Base-by-base conservation (phyloP, 768 basidiomycete species). In the Tylopilus subfusipes region DNA sequence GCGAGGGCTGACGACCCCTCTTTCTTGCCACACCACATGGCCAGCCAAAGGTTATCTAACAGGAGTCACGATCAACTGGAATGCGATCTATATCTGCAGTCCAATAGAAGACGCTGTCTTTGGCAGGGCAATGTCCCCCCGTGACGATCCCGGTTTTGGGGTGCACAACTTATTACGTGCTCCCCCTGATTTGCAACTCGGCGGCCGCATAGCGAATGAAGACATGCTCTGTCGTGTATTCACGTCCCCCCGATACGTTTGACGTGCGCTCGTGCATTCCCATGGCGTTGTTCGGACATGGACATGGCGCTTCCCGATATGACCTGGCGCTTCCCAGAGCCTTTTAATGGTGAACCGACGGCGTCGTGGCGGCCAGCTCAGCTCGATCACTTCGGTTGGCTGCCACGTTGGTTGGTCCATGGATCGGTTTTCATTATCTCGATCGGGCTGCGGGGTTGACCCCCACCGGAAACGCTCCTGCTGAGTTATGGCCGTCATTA, bases 161-260 rank as follows among this genome's bases (percentile, higher is more conserved):
- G 19, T 8, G 5, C 42, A 13, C 1, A 36, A 40, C 22, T n/a
- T 19, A 18, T 34, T 49, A 19, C 13, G n/a, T 19, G 10, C 16
- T n/a, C 45, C 21, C 44, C 43, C 43, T 50, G 55, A 57, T 57
- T 43, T 57, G 39, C 48, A 11, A 33, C 46, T 25, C 19, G 29
- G 34, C 19, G 2, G n/a, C 19, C 10, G 7, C 43, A 57, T 57
- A 36, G 33, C n/a, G 5, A 40, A 40, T 10, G 39, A 34, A n/a
- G 31, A 18, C 21, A 12, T 25, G 24, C 8, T 14, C 6, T n/a
- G n/a, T 21, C 31, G 16, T 21, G 54, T 30, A 55, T 55, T 25
- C 30, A 29, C 50, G 22, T n/a, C 38, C 6, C n/a, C 10, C 38
- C 44, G 38, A 55, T 33, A 24, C 30, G 25, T 47, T 38, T 47